Conservation (phyloP, 208 protist genomes). For the Novymonas esmeraldas region DNA sequence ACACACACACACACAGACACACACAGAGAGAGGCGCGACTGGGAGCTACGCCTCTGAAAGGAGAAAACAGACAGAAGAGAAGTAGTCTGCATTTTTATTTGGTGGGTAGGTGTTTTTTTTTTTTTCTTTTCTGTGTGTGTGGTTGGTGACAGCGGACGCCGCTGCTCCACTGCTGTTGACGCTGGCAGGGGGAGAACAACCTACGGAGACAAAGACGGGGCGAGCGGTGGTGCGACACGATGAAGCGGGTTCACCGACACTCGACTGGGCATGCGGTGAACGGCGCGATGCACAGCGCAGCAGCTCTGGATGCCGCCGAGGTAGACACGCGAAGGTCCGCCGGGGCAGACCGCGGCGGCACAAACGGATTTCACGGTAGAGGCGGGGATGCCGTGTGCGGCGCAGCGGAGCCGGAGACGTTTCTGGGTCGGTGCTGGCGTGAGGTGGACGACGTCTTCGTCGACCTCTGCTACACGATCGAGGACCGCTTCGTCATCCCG, state of each 20-base stretch:
- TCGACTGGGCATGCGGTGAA: not conserved
- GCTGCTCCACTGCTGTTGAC: not conserved
- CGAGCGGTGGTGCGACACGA: not conserved
- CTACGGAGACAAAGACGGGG: not conserved
- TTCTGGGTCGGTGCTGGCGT: constrained; percentile 5
- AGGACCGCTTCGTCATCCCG: constrained; percentile 30
- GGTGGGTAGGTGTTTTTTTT: not conserved
- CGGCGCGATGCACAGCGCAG: not conserved
- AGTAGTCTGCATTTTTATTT: not conserved
- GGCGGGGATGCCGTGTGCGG: not conserved
- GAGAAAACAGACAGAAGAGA: constrained; percentile 7
- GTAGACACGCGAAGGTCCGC: not conserved
- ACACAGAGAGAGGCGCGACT: too few species aligned
- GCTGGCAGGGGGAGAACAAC: not conserved
- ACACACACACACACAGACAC: too few species aligned
- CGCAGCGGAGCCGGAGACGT: not conserved
- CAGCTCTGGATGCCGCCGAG: not conserved
- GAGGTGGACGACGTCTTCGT: not conserved
- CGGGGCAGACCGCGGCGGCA: not conserved
- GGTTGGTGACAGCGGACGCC: not conserved
- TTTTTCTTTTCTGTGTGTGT: not conserved
- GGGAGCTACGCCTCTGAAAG: too few species aligned
- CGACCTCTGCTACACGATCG: constrained; percentile 23
- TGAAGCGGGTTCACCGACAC: constrained; percentile 7
- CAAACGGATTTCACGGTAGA: not conserved